A percentile compares a stretch with the other conserved stretches of the same genome.
phyloP scores from a whole-genome alignment of 805 yeast species.

The Kodamaea sagamina region DNA sequence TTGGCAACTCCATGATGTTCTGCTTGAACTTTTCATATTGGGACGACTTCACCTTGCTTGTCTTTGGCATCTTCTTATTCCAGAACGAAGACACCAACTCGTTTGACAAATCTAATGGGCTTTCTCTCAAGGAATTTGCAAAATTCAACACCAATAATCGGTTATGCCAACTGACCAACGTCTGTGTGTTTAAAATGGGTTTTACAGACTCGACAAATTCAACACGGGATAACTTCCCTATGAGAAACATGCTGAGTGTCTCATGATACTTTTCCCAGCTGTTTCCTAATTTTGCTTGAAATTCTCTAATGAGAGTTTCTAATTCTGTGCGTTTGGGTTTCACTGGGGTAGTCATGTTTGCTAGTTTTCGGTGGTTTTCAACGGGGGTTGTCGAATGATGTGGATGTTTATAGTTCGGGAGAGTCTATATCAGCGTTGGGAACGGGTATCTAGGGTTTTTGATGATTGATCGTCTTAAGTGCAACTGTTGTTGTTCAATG shows the following conservation, averaged over 20 bases:
- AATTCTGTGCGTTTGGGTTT: slow-evolving; percentile 33
- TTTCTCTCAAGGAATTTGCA: slow-evolving; percentile 80
- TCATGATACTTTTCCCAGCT: slow-evolving; percentile 88
- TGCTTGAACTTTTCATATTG: slow-evolving; percentile 82
- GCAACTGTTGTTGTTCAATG: no score
- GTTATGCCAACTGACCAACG: slow-evolving; percentile 70
- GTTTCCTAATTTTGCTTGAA: slow-evolving; percentile 71
- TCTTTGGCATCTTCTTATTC: slow-evolving; percentile 51
- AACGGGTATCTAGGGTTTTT: no score
- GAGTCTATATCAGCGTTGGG: neutral
- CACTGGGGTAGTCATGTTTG: slow-evolving; percentile 4
- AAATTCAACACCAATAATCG: slow-evolving; percentile 77
- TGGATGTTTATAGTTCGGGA: neutral
- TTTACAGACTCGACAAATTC: slow-evolving; percentile 67
- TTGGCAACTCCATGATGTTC: slow-evolving; percentile 83
- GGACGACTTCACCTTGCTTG: slow-evolving; percentile 54
- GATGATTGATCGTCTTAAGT: no score
- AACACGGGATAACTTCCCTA: slow-evolving; percentile 74
- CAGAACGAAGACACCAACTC: slow-evolving; percentile 43
- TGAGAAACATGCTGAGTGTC: slow-evolving; percentile 69
- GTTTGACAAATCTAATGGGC: slow-evolving; percentile 57
- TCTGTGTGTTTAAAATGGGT: slow-evolving; percentile 51
- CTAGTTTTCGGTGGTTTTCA: neutral
- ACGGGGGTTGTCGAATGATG: neutral
- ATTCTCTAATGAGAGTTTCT: slow-evolving; percentile 61